Percentiles rank a stretch among this genome's conserved stretches.
These are phyloP conservation scores for Kwoniella europaea DNA, from an alignment of 768 basidiomycete genomes.

Conservation along the genomic window DNA sequence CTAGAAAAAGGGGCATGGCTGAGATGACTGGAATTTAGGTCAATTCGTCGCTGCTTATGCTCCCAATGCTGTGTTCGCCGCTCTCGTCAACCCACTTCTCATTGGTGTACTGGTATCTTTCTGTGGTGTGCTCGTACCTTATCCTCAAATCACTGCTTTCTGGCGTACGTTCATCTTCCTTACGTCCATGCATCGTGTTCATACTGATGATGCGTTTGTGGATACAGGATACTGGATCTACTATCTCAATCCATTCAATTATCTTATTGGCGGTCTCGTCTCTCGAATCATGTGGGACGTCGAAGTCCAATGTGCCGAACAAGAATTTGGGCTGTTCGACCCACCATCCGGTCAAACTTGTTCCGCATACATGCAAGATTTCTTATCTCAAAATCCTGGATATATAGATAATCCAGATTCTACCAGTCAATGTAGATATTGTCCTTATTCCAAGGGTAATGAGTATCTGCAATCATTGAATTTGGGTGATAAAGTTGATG, in stretches of 20 bases:
- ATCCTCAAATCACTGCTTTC: slow-evolving; percentile 45
- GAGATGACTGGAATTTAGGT: slow-evolving; percentile 11
- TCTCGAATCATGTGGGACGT: slow-evolving; percentile 51
- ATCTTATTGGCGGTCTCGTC: slow-evolving; percentile 51
- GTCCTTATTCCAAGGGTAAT: slow-evolving; percentile 44
- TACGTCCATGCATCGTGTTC: neutral
- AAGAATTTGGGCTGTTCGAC: slow-evolving; percentile 47
- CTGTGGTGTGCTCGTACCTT: slow-evolving; percentile 50
- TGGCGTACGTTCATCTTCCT: slow-evolving; percentile 32
- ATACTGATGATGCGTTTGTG: neutral
- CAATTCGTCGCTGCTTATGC: slow-evolving; percentile 55
- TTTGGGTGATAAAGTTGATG: slow-evolving; percentile 30
- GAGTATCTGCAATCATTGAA: slow-evolving; percentile 50
- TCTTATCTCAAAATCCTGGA: slow-evolving; percentile 43
- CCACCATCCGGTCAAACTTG: slow-evolving; percentile 54
- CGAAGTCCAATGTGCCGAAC: slow-evolving; percentile 45
- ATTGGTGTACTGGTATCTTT: slow-evolving; percentile 49
- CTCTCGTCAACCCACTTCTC: slow-evolving; percentile 52
- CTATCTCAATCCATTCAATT: slow-evolving; percentile 54
- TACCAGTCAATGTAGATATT: slow-evolving; percentile 45
- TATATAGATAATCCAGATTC: slow-evolving; percentile 49
- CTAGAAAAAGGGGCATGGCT: neutral
- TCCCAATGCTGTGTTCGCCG: slow-evolving; percentile 51
- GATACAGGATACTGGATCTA: slow-evolving; percentile 32
- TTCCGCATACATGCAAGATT: slow-evolving; percentile 47